Conservation (phyloP, 2,329 filamentous ascomycete genomes). For the Fusarium pilosicola region DNA sequence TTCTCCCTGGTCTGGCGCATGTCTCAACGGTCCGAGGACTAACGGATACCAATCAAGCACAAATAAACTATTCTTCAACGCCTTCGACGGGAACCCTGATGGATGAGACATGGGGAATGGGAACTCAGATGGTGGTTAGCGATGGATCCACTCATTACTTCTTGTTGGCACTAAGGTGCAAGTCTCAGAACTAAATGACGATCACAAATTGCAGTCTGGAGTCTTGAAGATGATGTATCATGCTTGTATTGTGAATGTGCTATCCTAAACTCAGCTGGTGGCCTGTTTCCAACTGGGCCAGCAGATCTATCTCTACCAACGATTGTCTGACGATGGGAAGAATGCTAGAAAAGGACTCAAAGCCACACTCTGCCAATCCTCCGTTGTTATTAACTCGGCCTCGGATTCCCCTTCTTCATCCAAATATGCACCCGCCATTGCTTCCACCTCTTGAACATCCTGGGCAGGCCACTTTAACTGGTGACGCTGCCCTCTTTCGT, state of each 20-base stretch:
- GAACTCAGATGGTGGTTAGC: constrained; percentile 8
- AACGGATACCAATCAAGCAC: constrained; percentile 43
- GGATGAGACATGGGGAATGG: constrained; percentile 18
- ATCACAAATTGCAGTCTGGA: constrained; percentile 15
- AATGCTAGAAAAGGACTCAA: constrained; percentile 49
- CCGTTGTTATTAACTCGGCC: neutral
- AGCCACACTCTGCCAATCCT: constrained; percentile 16
- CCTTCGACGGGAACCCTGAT: constrained; percentile 41
- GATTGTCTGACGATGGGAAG: constrained; percentile 35
- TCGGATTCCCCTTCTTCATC: constrained; percentile 1
- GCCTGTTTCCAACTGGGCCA: neutral
- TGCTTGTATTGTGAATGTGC: neutral
- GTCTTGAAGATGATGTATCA: neutral
- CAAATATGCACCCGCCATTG: constrained; percentile 8
- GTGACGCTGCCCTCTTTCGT: constrained; percentile 13
- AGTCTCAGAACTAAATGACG: constrained; percentile 6
- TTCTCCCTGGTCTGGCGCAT: constrained; percentile 28
- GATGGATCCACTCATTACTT: constrained; percentile 40
- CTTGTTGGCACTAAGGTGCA: constrained; percentile 5
- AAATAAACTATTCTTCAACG: constrained; percentile 39
- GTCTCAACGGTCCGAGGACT: constrained; percentile 13
- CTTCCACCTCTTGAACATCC: neutral
- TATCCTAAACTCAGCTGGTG: neutral
- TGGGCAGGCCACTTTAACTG: neutral
- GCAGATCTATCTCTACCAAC: neutral